A percentile compares a stretch with the other conserved stretches of the same genome.
Conservation (phyloP, 306 rosid genomes). For the Cucurbita pepo region DNA sequence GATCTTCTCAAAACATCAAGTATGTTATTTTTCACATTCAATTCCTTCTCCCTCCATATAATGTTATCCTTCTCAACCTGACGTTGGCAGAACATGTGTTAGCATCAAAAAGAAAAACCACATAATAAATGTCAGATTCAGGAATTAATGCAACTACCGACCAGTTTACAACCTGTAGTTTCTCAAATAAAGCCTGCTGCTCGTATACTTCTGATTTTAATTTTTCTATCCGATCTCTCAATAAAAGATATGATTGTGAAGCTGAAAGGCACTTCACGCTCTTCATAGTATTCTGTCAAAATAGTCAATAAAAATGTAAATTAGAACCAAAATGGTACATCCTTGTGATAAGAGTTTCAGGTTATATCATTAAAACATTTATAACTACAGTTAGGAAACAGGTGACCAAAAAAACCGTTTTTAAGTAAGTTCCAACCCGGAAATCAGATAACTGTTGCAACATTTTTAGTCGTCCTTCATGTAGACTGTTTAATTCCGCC, state of each 20-base stretch:
- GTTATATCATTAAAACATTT: background rate
- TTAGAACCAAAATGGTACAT: background rate
- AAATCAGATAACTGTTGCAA: slow-evolving; percentile 56
- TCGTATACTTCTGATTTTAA: slow-evolving; percentile 49
- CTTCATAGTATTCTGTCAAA: slow-evolving; percentile 58
- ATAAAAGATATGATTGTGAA: slow-evolving; percentile 48
- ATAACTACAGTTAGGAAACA: background rate
- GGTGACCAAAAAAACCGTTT: background rate
- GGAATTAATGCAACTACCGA: slow-evolving; percentile 62
- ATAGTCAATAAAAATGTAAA: background rate
- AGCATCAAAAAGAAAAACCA: slow-evolving; percentile 16
- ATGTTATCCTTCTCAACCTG: slow-evolving; percentile 91
- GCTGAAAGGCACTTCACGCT: slow-evolving; percentile 57
- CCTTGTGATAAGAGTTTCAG: background rate
- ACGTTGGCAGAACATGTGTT: slow-evolving; percentile 17
- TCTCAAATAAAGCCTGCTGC: slow-evolving; percentile 60
- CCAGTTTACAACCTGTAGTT: slow-evolving; percentile 94
- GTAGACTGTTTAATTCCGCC: slow-evolving; percentile 49
- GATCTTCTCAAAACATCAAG: slow-evolving; percentile 64
- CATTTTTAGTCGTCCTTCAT: slow-evolving; percentile 65
- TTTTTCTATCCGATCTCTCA: slow-evolving; percentile 63
- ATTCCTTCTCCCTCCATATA: slow-evolving; percentile 79
- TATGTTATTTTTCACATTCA: slow-evolving; percentile 59
- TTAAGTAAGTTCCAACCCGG: slow-evolving; percentile 41
- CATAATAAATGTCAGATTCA: slow-evolving; percentile 9